Evolutionary conservation across 2,329 filamentous ascomycete species (phyloP), one percentile per base, ranked within the genome.

Genomic region (Escovopsis sp.): DNA sequence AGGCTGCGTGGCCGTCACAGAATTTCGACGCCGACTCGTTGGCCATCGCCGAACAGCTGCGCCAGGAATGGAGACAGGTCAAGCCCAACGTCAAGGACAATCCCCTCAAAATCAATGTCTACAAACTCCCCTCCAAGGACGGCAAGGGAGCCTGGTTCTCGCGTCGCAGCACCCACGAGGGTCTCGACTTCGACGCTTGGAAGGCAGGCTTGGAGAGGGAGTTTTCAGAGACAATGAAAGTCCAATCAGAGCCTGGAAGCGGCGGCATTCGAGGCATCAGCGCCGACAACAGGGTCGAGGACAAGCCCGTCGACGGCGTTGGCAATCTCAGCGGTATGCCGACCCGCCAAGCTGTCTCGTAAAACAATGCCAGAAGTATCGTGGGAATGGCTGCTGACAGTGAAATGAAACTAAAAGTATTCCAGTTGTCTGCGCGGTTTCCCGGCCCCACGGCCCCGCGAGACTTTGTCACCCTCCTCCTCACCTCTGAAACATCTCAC

Each of bases 141-240:
- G 79, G 85, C 32, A 80, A 80, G 48, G 89, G 88, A 2, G 71
- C 83, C 7, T 96, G 89, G 89, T 96, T 95, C 60, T 85, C 85
- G 20, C 68, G 89, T 42, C 70, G 82, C 39, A 94, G 86, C 56
- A 69, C 94, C 15, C 87, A 95, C 53, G 77, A 83, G 51, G 84
- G 81, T 0, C 58, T 93, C 15, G 69, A 78, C 0, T 94, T 93
- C 57, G 71, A 74, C 15, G 79, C 76, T 55, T 94, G 86, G 79
- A 82, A 79, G 64, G 68, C 69, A 39, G 86, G 81, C 3, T 71
- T 95, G 53, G 71, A 83, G 56, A 68, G 70, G 16, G 89, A 96
- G 64, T 91, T 95, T 57, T 68, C 72, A 1, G 82, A 88, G 60
- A 85, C 80, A 13, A 64, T 94, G 57, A 78, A 78, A 52, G 4